Evolutionary conservation across 805 yeast species (phyloP).

Genomic region (Wickerhamiella lipophila): DNA sequence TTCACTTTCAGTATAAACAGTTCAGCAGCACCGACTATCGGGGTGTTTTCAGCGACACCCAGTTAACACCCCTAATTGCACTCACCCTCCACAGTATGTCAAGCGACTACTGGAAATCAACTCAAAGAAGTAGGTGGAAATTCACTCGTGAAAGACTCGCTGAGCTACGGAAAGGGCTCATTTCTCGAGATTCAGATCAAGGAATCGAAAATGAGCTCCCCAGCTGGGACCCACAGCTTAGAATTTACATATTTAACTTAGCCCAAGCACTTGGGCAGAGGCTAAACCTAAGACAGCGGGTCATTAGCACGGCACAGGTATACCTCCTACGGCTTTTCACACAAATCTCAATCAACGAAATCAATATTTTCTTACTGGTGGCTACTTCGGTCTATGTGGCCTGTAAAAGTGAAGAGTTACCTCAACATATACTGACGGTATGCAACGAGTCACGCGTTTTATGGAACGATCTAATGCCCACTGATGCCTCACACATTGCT

Average conservation of each 20-base stretch:
- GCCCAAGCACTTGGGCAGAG: conserved; percentile 68
- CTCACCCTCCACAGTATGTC: conserved; percentile 9
- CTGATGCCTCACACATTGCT: conserved; percentile 80
- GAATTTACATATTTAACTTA: conserved; percentile 63
- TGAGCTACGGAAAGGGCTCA: conserved; percentile 30
- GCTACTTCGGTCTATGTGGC: conserved; percentile 82
- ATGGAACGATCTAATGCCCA: conserved; percentile 93
- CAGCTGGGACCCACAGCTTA: conserved; percentile 29
- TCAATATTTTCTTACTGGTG: conserved; percentile 66
- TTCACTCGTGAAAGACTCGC: conserved; percentile 49
- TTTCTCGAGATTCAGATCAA: conserved; percentile 24
- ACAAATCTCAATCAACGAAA: conserved; percentile 48
- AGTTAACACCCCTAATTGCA: background rate
- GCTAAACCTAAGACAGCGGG: conserved; percentile 65
- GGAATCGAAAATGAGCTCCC: conserved; percentile 20
- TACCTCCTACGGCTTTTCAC: conserved; percentile 69
- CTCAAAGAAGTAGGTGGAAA: conserved; percentile 76
- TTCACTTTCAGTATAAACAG: no score
- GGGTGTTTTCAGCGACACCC: no score
- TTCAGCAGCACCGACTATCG: no score
- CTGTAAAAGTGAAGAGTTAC: conserved; percentile 89
- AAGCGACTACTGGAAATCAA: conserved; percentile 78
- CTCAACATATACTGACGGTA: conserved; percentile 79
- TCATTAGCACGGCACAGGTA: conserved; percentile 78
- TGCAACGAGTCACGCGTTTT: conserved; percentile 72